phyloP scores from a whole-genome alignment of 305 asterid species.

The Withania somnifera region DNA sequence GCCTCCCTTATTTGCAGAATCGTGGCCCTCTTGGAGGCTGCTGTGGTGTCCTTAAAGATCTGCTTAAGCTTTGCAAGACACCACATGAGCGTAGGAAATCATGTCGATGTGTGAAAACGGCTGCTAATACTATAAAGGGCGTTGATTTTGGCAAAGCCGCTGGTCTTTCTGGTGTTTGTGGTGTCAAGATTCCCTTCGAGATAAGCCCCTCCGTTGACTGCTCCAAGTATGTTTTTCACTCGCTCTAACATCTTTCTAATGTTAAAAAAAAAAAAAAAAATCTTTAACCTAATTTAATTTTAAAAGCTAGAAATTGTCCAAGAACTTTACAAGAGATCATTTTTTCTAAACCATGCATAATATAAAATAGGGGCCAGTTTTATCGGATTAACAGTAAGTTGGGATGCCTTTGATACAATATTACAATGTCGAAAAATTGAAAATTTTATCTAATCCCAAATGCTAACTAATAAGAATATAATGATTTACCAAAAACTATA shows the following conservation, averaged over 20 bases:
- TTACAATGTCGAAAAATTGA: background rate
- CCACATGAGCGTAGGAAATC: conserved; percentile 4
- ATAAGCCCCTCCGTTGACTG: conserved; percentile 13
- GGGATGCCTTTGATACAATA: background rate
- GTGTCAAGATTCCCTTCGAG: conserved; percentile 4
- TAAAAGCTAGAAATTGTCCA: background rate
- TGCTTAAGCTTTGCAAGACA: background rate
- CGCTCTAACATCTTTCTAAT: background rate
- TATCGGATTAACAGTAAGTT: background rate
- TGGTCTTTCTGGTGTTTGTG: conserved; percentile 3
- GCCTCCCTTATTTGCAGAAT: background rate
- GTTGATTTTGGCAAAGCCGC: background rate
- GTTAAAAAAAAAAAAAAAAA: too few relatives aligned
- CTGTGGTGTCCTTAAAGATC: conserved; percentile 3
- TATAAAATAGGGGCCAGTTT: background rate
- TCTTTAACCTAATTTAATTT: background rate
- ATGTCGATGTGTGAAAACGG: conserved; percentile 1
- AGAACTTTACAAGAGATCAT: too few relatives aligned
- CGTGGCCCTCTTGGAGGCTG: background rate
- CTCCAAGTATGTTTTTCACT: conserved; percentile 2
- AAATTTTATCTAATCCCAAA: background rate
- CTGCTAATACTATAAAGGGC: background rate
- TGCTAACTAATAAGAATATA: background rate
- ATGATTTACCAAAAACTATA: background rate
- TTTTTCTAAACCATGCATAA: background rate